A percentile compares a stretch with the other conserved stretches of the same genome.
These are phyloP conservation scores for Endogone sp. DNA, from an alignment of 192 early-diverging fungal genomes.

Conservation along the genomic window DNA sequence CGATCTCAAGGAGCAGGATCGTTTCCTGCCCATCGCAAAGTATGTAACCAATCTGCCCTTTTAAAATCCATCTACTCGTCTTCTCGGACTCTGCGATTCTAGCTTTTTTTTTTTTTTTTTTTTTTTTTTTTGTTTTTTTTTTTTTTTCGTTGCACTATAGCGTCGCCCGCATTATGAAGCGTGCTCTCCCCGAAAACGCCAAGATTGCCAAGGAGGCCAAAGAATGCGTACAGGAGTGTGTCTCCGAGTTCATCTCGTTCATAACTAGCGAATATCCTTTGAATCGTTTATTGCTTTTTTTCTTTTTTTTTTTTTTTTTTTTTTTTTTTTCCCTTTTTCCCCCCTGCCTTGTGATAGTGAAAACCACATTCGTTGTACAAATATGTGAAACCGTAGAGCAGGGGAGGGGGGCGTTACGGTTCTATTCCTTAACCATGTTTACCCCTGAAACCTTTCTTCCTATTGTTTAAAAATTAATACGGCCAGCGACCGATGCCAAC, in stretches of 20 bases:
- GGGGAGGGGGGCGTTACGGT: background rate
- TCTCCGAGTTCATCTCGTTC: slow-evolving; percentile 98
- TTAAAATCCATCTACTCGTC: background rate
- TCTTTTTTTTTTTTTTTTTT: background rate
- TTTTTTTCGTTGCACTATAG: background rate
- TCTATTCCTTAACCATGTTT: slow-evolving; percentile 2
- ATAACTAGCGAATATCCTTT: slow-evolving; percentile 90
- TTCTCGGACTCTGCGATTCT: background rate
- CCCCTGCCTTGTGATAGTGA: background rate
- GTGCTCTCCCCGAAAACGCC: slow-evolving; percentile 92
- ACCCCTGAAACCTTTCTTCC: slow-evolving; percentile 15
- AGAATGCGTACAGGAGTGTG: slow-evolving; percentile 94
- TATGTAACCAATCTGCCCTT: background rate
- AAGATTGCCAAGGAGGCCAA: slow-evolving; percentile 99
- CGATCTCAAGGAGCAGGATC: slow-evolving; percentile 91
- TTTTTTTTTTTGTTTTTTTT: background rate
- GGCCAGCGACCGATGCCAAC: slow-evolving; percentile 91
- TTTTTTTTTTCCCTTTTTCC: slow-evolving; percentile 2
- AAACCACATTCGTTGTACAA: background rate
- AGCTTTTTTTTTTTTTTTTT: background rate
- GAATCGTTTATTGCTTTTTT: slow-evolving; percentile 7
- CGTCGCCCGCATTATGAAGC: slow-evolving; percentile 97
- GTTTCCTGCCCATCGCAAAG: slow-evolving; percentile 93
- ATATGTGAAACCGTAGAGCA: background rate
- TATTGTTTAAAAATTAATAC: slow-evolving; percentile 1